Evolutionary conservation across 1,284 basidiomycete species (phyloP), one percentile per base, ranked within the genome.

Genomic region (Rhodotorula sp.): DNA sequence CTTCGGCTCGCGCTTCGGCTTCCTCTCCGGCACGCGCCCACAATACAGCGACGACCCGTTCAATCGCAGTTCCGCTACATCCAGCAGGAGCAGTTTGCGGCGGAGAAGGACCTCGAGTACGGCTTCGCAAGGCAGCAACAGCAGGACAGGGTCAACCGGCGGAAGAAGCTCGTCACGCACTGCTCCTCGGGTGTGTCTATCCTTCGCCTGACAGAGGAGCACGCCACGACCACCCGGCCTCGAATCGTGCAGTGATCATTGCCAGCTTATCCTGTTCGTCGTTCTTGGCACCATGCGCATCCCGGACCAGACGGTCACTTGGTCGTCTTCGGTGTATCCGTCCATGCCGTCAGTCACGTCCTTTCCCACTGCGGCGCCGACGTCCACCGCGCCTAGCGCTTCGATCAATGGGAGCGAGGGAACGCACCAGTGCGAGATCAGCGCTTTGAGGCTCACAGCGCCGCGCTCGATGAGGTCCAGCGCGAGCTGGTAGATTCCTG

Each of bases 401-500:
- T n/a, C n/a, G n/a, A n/a, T n/a, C 13, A 19, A 19, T 9, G 22
- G n/a, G 50, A 3, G 12, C 12, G 50, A 10, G 27, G 48, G 27
- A 81, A 90, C 88, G 59, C 21, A 62, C 61, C 92, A 86, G 83
- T 86, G 85, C 13, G 85, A 84, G 74, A 85, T 82, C 29, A 86
- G 78, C 27, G 84, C 83, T 67, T 84, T 84, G 69, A 87, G 83
- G 75, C 87, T 83, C 73, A 87, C 82, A 66, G 83, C 78, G 22
- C 85, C 84, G 34, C 84, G 81, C 61, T 83, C 82, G 60, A 85
- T 86, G 48, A 87, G 82, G 53, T 83, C 83, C 72, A 87, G 85
- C 46, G 85, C 83, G n/a, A 85, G 82, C n/a, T 82, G 80, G 77
- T 85, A 85, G 60, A 91, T 89, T 37, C 91, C 92, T 59, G 90